A percentile compares a stretch with the other conserved stretches of the same genome.
These are phyloP conservation scores for Apodospora peruviana DNA, from an alignment of 495 filamentous ascomycete genomes.

Conservation along the genomic window DNA sequence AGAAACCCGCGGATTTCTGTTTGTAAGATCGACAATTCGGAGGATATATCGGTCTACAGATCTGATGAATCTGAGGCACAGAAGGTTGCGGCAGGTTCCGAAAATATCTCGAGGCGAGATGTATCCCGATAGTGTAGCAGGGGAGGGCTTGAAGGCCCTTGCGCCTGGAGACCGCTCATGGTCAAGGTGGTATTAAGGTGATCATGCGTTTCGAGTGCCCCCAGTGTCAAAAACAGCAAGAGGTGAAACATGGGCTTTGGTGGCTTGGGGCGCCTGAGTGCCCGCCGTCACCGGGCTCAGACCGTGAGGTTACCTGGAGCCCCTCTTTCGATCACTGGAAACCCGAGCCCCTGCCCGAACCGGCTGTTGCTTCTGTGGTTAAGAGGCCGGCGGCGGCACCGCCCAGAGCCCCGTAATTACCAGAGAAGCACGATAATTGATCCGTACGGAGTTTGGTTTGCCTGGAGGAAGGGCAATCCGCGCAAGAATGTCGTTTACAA, in stretches of 20 bases:
- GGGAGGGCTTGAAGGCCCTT: neutral
- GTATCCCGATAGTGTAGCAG: neutral
- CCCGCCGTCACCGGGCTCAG: conserved; percentile 9
- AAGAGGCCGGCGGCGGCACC: neutral
- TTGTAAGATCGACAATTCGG: conserved; percentile 8
- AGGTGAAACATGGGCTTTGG: conserved; percentile 15
- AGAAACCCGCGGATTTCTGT: no score
- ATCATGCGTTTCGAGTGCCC: conserved; percentile 17
- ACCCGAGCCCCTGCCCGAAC: conserved; percentile 9
- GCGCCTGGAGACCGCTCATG: neutral
- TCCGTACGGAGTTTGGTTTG: neutral
- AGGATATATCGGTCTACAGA: neutral
- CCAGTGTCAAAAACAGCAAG: conserved; percentile 3
- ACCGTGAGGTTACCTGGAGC: conserved; percentile 12
- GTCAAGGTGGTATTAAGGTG: conserved; percentile 1
- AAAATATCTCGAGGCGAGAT: neutral
- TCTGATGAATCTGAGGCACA: conserved; percentile 10
- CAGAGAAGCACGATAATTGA: neutral
- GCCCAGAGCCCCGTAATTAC: neutral
- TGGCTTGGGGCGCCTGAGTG: neutral
- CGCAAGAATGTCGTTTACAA: neutral
- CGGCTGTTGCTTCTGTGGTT: neutral
- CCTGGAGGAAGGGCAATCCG: neutral
- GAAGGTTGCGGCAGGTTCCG: conserved; percentile 6
- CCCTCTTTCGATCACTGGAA: conserved; percentile 6